Conservation (phyloP, 2,329 filamentous ascomycete species). For the Fusarium miscanthi region DNA sequence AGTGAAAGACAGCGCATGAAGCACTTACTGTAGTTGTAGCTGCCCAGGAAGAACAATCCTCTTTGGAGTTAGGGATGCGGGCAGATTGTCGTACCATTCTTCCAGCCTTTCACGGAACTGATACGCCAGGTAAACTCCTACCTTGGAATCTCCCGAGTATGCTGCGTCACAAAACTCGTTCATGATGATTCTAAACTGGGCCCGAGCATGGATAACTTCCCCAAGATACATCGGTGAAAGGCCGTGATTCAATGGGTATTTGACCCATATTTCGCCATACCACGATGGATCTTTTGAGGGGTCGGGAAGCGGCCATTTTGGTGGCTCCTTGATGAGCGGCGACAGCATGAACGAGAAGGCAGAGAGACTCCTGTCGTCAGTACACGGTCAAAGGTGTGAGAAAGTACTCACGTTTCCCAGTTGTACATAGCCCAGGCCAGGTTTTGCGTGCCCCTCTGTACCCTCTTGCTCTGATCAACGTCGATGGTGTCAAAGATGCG, state of each 20-base stretch:
- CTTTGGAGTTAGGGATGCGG: conserved; percentile 42
- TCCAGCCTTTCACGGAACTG: conserved; percentile 33
- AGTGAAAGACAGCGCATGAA: background rate
- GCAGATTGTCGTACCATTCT: conserved; percentile 46
- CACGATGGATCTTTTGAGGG: conserved; percentile 35
- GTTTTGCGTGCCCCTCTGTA: conserved; percentile 36
- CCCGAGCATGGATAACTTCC: conserved; percentile 45
- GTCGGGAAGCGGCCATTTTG: conserved; percentile 47
- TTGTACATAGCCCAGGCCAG: conserved; percentile 53
- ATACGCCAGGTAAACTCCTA: conserved; percentile 37
- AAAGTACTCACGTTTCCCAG: conserved; percentile 46
- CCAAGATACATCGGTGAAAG: conserved; percentile 43
- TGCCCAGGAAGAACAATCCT: conserved; percentile 50
- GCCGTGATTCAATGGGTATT: conserved; percentile 46
- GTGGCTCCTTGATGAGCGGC: conserved; percentile 47
- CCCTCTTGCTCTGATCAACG: conserved; percentile 28
- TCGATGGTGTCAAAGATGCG: conserved; percentile 44
- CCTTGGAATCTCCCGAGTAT: conserved; percentile 20
- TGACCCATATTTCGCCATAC: conserved; percentile 53
- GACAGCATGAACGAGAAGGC: conserved; percentile 42
- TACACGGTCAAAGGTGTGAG: rapidly evolving
- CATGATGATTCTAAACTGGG: conserved; percentile 49
- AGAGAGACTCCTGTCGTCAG: conserved; percentile 31
- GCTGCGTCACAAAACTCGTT: conserved; percentile 44
- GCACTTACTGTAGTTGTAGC: conserved; percentile 51